Base-by-base conservation (phyloP, 2,329 filamentous ascomycete genomes). In the Aspergillus fumigatus region DNA sequence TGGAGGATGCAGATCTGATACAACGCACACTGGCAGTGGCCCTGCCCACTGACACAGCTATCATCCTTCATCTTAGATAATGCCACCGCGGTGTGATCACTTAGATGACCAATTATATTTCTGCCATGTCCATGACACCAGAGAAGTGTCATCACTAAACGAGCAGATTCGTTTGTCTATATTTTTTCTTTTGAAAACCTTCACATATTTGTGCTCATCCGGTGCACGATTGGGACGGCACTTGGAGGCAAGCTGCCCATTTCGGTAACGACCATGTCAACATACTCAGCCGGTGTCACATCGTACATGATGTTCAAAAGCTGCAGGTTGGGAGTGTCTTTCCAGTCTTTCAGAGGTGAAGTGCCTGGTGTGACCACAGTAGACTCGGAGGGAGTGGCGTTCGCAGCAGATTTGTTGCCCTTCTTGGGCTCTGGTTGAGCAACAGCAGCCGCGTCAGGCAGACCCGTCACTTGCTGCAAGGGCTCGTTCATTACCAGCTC, bases 201-300 rank as follows among this genome's bases (percentile, higher is more conserved):
- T 47, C 54, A 74, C 57, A 72, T 55, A 57, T 76, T 76, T 29
- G 73, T 76, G 61, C 79, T 82, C 68, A 86, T 75, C 53, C 86
- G 79, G 75, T 88, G 84, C 54, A 89, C 83, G 50, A 88, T 85
- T 10, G 92, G 88, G 45, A 97, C 92, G 7, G 91, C 92, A 66
- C 88, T 92, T 0, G 92, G 89, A 51, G 92, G 90, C 60, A 95
- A 83, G 67, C 86, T 90, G 45, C 93, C 94, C 70, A 93, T 87
- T 76, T 99, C 94, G 3, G 92, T 97, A 51, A 97, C 86, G 43
- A 99, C 88, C 74, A 92, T 89, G 41, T 90, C 88, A 62, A 97
- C 87, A 68, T 91, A 92, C 66, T 90, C 88, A 3, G 90, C 89
- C 14, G 88, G 89, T 1, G 94, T 99, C 50, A 93, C 90, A 72